Percentiles rank a stretch among this genome's conserved stretches.
phyloP scores from a whole-genome alignment of 176 grass and related monocot species.

The Oryza punctata region DNA sequence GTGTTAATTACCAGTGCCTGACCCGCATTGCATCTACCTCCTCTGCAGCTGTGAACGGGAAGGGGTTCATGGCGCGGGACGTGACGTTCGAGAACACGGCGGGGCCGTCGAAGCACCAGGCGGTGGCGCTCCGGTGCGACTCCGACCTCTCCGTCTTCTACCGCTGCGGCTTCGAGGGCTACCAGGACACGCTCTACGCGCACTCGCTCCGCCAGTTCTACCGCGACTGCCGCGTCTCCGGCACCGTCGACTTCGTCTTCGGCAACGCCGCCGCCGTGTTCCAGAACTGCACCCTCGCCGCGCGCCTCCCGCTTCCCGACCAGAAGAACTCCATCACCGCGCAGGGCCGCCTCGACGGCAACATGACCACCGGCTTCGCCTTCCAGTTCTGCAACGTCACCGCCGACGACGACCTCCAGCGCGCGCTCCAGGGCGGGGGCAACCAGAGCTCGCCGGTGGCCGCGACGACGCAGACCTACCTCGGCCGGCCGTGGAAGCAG shows the following conservation, averaged over 20 bases:
- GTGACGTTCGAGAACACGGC: slow-evolving; percentile 85
- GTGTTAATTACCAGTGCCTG: not conserved
- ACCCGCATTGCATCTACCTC: not conserved
- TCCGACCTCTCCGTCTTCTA: slow-evolving; percentile 87
- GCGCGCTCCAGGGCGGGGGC: not conserved
- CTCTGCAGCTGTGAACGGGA: slow-evolving; percentile 57
- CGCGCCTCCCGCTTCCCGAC: slow-evolving; percentile 34
- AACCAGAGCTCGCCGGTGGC: not conserved
- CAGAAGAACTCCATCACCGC: slow-evolving; percentile 85
- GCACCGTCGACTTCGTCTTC: slow-evolving; percentile 92
- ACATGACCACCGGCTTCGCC: slow-evolving; percentile 72
- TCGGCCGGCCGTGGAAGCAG: slow-evolving; percentile 71
- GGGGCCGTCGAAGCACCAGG: slow-evolving; percentile 69
- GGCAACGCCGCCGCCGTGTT: slow-evolving; percentile 83
- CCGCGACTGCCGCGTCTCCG: slow-evolving; percentile 63
- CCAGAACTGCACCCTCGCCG: slow-evolving; percentile 53
- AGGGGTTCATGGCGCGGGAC: slow-evolving; percentile 75
- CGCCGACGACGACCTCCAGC: slow-evolving; percentile 50
- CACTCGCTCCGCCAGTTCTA: slow-evolving; percentile 92
- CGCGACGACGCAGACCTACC: slow-evolving; percentile 35
- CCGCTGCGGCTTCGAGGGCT: slow-evolving; percentile 69
- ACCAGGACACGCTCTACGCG: slow-evolving; percentile 97
- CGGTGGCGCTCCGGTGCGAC: slow-evolving; percentile 74
- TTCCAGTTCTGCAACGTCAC: slow-evolving; percentile 81
- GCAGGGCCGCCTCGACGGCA: slow-evolving; percentile 57